Evolutionary conservation across 2,329 filamentous ascomycete species (phyloP).

Genomic region (Apiospora saccharicola): DNA sequence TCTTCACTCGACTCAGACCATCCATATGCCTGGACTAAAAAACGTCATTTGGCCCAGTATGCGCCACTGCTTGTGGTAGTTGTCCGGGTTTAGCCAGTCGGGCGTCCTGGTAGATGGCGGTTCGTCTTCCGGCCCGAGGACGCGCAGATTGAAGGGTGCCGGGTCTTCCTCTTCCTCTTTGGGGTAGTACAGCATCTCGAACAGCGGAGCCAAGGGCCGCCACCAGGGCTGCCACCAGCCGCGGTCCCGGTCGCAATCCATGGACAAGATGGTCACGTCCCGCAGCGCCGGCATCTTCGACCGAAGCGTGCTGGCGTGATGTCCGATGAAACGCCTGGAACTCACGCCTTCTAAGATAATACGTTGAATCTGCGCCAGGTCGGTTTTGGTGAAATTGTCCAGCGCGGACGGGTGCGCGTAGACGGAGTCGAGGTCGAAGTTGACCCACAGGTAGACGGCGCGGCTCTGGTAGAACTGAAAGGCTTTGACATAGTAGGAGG

Average conservation of each 20-base stretch:
- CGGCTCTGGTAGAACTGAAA: not conserved
- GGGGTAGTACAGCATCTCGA: not conserved
- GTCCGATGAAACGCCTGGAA: not conserved
- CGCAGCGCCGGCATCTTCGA: not conserved
- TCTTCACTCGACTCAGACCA: no score
- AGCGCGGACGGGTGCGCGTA: not conserved
- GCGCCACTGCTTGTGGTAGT: not conserved
- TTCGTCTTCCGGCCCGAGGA: not conserved
- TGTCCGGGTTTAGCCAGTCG: not conserved
- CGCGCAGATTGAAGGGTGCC: not conserved
- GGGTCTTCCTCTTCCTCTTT: not conserved
- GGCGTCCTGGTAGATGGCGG: no score
- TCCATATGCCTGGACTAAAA: no score
- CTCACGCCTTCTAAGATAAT: not conserved
- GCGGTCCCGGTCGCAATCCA: not conserved
- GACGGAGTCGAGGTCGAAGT: not conserved
- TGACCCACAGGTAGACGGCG: not conserved
- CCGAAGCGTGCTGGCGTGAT: not conserved
- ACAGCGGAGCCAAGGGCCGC: not conserved
- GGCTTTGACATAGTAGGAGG: not conserved
- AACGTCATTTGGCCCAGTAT: not conserved
- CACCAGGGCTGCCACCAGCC: not conserved
- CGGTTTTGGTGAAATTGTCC: constrained; percentile 42
- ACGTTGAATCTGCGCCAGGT: not conserved
- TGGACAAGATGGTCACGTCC: not conserved